These are phyloP conservation scores for Melastoma candidum DNA, from an alignment of 441 rosid genomes.

Conservation along the genomic window DNA sequence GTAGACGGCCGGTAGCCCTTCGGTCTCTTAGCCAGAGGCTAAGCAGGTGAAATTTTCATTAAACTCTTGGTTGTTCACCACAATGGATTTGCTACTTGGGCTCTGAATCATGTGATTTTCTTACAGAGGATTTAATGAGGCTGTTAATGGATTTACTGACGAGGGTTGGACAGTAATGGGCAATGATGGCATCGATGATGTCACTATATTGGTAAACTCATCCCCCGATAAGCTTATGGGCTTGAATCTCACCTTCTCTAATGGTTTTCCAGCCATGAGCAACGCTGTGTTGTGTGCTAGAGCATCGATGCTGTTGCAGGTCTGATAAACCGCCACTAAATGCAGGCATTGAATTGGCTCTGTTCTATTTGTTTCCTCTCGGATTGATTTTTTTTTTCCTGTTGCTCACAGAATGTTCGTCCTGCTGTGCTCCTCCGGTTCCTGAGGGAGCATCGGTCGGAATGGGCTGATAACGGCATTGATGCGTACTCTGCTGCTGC, in stretches of 20 bases:
- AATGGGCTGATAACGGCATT: slow-evolving; percentile 93
- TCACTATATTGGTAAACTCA: slow-evolving; percentile 76
- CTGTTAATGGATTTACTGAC: slow-evolving; percentile 84
- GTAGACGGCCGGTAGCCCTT: slow-evolving; percentile 87
- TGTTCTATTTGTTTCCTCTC: background rate
- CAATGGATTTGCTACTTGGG: slow-evolving; percentile 7
- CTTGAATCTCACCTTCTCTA: slow-evolving; percentile 56
- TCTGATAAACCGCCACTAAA: slow-evolving; percentile 7
- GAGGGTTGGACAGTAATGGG: slow-evolving; percentile 96
- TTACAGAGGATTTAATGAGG: slow-evolving; percentile 89
- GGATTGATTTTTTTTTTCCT: slow-evolving; percentile 8
- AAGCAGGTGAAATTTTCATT: slow-evolving; percentile 52
- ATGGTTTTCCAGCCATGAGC: slow-evolving; percentile 80
- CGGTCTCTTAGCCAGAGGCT: slow-evolving; percentile 86
- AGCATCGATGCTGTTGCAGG: slow-evolving; percentile 99
- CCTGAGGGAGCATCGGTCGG: slow-evolving; percentile 92
- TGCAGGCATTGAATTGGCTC: background rate
- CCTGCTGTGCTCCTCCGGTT: slow-evolving; percentile 90
- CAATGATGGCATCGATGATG: slow-evolving; percentile 89
- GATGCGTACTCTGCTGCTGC: slow-evolving; percentile 97
- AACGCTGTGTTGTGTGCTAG: slow-evolving; percentile 80
- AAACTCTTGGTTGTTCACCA: background rate
- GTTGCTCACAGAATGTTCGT: slow-evolving; percentile 63
- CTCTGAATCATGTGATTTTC: slow-evolving; percentile 15
- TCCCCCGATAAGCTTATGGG: slow-evolving; percentile 96